These are phyloP conservation scores for Huntiella decipiens DNA, from an alignment of 2,329 filamentous ascomycete genomes.

Conservation along the genomic window DNA sequence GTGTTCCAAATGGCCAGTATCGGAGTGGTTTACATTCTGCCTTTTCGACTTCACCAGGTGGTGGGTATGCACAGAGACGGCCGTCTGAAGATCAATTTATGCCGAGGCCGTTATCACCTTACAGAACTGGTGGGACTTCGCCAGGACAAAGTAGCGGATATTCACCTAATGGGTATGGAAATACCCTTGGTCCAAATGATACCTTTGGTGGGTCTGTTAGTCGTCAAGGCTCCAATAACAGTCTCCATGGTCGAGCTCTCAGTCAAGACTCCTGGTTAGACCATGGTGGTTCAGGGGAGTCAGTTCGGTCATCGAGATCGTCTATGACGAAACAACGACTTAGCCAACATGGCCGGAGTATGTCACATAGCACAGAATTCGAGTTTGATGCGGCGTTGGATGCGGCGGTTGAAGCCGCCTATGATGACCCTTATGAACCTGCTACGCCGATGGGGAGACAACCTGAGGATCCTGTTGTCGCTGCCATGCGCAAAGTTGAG, in stretches of 20 bases:
- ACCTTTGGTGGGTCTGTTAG: background rate
- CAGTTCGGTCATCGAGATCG: constrained; percentile 56
- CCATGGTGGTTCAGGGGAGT: constrained; percentile 73
- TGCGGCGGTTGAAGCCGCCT: constrained; percentile 88
- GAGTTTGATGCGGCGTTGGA: constrained; percentile 91
- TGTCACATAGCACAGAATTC: constrained; percentile 59
- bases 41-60: constrained; percentile 14
- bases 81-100: constrained; percentile 40
- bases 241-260: constrained; percentile 32
- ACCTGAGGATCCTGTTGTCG: constrained; percentile 21
- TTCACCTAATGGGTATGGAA: constrained; percentile 15
- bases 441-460: constrained; percentile 25
- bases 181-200: background rate
- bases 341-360: constrained; percentile 29
- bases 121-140: constrained; percentile 29
- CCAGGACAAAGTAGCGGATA: constrained; percentile 17
- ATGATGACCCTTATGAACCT: constrained; percentile 77
- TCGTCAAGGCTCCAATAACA: constrained; percentile 6
- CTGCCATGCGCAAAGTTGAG: constrained; percentile 46
- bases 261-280: constrained; percentile 86
- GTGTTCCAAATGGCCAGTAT: constrained; percentile 6
- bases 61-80: constrained; percentile 18
- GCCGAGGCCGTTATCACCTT: constrained; percentile 52
- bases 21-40: constrained; percentile 9
- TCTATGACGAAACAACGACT: constrained; percentile 43